phyloP scores from a whole-genome alignment of 176 grass and related monocot genomes.

The Typha latifolia region DNA sequence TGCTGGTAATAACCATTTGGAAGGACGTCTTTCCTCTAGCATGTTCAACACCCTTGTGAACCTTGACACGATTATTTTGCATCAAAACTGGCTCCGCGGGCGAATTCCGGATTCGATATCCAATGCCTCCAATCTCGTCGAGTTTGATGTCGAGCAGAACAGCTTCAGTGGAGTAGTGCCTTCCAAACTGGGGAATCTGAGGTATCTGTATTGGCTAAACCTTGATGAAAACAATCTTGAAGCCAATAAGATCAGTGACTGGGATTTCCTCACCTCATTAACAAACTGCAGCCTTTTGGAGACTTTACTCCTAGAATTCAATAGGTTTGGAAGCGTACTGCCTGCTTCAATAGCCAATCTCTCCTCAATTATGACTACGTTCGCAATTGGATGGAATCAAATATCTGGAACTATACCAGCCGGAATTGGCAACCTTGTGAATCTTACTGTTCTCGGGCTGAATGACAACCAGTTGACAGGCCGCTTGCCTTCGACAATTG shows the following conservation, averaged over 20 bases:
- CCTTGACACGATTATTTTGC: conserved; percentile 7
- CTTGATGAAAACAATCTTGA: conserved; percentile 21
- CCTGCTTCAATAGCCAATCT: too few relatives aligned
- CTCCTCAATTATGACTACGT: too few relatives aligned
- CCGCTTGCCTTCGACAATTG: too few relatives aligned
- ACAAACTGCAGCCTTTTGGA: too few relatives aligned
- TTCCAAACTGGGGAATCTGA: conserved; percentile 4
- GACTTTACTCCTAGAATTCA: too few relatives aligned
- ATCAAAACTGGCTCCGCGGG: conserved; percentile 9
- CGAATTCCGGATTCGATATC: conserved; percentile 13
- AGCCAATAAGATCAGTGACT: conserved; percentile 29
- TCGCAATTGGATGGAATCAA: too few relatives aligned
- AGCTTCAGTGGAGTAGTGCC: conserved; percentile 18
- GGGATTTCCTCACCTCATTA: too few relatives aligned
- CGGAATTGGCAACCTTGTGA: too few relatives aligned
- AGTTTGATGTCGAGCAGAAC: conserved; percentile 1
- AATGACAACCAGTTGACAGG: too few relatives aligned
- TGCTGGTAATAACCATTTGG: background rate
- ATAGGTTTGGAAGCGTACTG: too few relatives aligned
- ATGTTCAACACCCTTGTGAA: conserved; percentile 9
- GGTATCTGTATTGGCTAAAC: background rate
- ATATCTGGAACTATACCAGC: too few relatives aligned
- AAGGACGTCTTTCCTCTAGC: conserved; percentile 15
- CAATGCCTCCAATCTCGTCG: background rate
- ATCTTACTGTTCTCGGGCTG: too few relatives aligned